These are phyloP conservation scores for Epichloe scottii DNA, from an alignment of 2,329 filamentous ascomycete genomes.

Conservation along the genomic window DNA sequence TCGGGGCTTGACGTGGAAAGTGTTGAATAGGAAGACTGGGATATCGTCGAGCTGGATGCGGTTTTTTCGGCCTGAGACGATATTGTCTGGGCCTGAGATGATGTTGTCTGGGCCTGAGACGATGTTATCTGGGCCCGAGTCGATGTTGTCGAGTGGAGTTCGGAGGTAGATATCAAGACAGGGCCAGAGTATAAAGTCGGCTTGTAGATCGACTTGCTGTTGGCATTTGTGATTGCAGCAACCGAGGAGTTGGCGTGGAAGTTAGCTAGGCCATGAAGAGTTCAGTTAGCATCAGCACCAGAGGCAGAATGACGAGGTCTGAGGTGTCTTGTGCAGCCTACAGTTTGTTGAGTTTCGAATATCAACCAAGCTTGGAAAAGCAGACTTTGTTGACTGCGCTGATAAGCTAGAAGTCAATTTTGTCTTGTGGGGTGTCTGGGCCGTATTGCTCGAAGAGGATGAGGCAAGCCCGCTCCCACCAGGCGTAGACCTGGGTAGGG, in stretches of 20 bases:
- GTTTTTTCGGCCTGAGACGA: background rate
- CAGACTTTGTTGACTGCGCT: conserved; percentile 8
- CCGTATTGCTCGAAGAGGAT: conserved; percentile 2
- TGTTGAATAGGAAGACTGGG: background rate
- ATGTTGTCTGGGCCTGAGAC: no score
- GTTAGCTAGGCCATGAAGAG: background rate
- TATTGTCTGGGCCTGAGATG: no score
- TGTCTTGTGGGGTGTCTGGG: background rate
- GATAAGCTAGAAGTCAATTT: conserved; percentile 8
- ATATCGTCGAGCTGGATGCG: background rate
- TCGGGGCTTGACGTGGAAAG: background rate
- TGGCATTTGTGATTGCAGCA: background rate
- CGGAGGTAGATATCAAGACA: background rate
- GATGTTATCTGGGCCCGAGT: no score
- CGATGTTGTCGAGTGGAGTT: background rate
- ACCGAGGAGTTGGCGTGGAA: conserved; percentile 5
- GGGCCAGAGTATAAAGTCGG: background rate
- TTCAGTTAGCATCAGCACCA: background rate
- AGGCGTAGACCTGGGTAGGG: conserved; percentile 12
- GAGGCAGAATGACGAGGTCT: background rate
- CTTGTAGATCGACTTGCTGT: conserved; percentile 3
- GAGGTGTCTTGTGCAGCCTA: conserved; percentile 5
- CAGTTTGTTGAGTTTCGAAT: conserved; percentile 14
- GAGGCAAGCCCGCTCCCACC: conserved; percentile 11
- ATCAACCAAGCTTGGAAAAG: conserved; percentile 6